These are phyloP conservation scores for Bipolaris victoriae DNA, from an alignment of 2,329 filamentous ascomycete genomes.

Conservation along the genomic window DNA sequence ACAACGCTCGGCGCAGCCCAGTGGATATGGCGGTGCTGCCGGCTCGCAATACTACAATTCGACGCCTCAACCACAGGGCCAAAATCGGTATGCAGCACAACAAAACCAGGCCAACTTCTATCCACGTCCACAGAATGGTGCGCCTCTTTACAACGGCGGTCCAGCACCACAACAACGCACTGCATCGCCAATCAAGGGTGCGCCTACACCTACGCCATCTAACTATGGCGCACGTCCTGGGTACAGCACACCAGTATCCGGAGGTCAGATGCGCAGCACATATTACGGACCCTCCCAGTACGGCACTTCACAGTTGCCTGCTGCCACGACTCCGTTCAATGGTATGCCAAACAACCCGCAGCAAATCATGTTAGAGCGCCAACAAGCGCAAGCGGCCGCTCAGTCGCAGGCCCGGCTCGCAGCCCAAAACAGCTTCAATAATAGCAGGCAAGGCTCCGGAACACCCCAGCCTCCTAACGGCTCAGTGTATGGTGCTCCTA, in stretches of 20 bases:
- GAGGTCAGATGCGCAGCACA: slow-evolving; percentile 41
- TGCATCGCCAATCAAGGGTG: slow-evolving; percentile 46
- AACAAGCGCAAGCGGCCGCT: slow-evolving; percentile 38
- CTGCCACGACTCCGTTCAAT: slow-evolving; percentile 30
- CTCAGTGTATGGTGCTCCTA: slow-evolving; percentile 18
- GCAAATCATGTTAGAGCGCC: slow-evolving; percentile 45
- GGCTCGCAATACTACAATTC: slow-evolving; percentile 44
- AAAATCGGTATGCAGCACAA: slow-evolving; percentile 42
- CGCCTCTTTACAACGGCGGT: slow-evolving; percentile 40
- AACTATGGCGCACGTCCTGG: slow-evolving; percentile 36
- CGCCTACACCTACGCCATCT: slow-evolving; percentile 28
- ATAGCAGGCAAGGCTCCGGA: slow-evolving; percentile 41
- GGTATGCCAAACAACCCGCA: slow-evolving; percentile 37
- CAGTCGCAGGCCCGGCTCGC: slow-evolving; percentile 47
- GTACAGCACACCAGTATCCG: slow-evolving; percentile 36
- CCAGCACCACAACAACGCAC: slow-evolving; percentile 42
- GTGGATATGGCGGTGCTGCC: slow-evolving; percentile 35
- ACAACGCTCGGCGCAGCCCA: slow-evolving; percentile 38
- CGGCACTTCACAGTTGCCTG: slow-evolving; percentile 38
- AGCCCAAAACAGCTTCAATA: slow-evolving; percentile 45
- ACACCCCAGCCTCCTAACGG: slow-evolving; percentile 47
- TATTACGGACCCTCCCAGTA: slow-evolving; percentile 46
- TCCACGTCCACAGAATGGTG: slow-evolving; percentile 42
- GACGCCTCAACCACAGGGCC: slow-evolving; percentile 41
- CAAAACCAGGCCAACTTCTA: slow-evolving; percentile 42